phyloP scores from a whole-genome alignment of 78 protist genomes.

The Dictyostelium firmibasis region DNA sequence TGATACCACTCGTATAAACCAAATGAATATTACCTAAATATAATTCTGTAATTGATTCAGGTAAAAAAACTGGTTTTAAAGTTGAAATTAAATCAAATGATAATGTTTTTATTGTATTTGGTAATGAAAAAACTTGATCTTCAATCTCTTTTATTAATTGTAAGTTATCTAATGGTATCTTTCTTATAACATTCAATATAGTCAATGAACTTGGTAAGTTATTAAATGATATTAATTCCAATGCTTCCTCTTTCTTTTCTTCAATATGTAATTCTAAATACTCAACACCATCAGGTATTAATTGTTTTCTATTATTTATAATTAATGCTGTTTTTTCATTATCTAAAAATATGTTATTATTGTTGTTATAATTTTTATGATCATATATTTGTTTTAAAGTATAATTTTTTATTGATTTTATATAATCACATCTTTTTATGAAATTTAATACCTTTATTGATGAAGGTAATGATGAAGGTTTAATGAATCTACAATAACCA shows the following conservation, averaged over 20 bases:
- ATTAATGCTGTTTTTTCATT: not conserved
- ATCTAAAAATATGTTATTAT: not conserved
- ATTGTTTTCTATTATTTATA: not conserved
- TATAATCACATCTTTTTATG: not conserved
- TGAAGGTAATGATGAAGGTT: not conserved
- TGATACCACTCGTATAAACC: not conserved
- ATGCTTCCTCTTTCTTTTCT: too few species aligned
- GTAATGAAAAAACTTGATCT: not conserved
- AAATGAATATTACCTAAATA: not conserved
- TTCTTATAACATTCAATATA: not conserved
- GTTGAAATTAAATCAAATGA: not conserved
- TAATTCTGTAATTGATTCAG: not conserved
- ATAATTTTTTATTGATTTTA: not conserved
- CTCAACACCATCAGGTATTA: not conserved
- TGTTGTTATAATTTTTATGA: too few species aligned
- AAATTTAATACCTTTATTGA: not conserved
- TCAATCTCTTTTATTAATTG: too few species aligned
- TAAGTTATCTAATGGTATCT: not conserved
- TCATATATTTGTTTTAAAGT: not conserved
- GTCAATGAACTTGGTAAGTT: not conserved
- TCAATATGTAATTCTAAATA: not conserved
- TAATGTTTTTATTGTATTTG: not conserved
- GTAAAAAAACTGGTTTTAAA: not conserved
- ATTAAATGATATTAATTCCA: not conserved
- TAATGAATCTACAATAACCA: not conserved